phyloP scores from a whole-genome alignment of 2,329 filamentous ascomycete species.

The Penicillium sp. region DNA sequence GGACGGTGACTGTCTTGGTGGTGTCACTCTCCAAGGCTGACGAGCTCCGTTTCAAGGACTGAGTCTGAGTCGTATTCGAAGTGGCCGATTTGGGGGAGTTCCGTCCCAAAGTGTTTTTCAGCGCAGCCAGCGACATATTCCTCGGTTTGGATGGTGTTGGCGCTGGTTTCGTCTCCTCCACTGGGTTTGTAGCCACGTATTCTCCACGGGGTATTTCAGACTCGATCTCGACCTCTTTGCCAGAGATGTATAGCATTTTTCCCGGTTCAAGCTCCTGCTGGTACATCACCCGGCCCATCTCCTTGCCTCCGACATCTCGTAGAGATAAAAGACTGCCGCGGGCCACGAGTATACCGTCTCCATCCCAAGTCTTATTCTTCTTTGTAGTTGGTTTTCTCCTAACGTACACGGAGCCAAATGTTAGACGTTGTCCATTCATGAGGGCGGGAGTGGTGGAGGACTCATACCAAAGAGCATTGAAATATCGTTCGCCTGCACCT shows the following conservation, averaged over 20 bases:
- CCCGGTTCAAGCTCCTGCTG: conserved; percentile 56
- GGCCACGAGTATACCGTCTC: conserved; percentile 61
- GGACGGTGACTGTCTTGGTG: conserved; percentile 40
- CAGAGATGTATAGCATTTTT: conserved; percentile 56
- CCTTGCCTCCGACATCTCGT: conserved; percentile 58
- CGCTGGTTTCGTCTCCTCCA: conserved; percentile 22
- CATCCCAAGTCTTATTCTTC: conserved; percentile 74
- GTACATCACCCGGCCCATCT: conserved; percentile 56
- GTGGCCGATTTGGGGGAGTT: conserved; percentile 5
- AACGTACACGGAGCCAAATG: not conserved
- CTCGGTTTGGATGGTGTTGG: conserved; percentile 15
- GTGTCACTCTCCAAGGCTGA: conserved; percentile 28
- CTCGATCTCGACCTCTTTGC: conserved; percentile 66
- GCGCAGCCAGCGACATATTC: conserved; percentile 20
- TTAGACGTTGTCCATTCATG: not conserved
- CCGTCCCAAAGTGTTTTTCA: conserved; percentile 9
- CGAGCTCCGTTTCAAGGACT: conserved; percentile 14
- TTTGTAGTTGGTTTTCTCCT: conserved; percentile 66
- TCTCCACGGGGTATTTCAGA: conserved; percentile 57
- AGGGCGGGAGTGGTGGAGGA: not conserved
- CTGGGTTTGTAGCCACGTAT: conserved; percentile 41
- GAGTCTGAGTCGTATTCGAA: conserved; percentile 5
- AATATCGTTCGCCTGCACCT: conserved; percentile 36
- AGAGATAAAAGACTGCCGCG: conserved; percentile 55
- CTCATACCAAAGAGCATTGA: conserved; percentile 46